These are phyloP conservation scores for Austroboletus rostrupii DNA, from an alignment of 1,284 basidiomycete species.

Conservation along the genomic window DNA sequence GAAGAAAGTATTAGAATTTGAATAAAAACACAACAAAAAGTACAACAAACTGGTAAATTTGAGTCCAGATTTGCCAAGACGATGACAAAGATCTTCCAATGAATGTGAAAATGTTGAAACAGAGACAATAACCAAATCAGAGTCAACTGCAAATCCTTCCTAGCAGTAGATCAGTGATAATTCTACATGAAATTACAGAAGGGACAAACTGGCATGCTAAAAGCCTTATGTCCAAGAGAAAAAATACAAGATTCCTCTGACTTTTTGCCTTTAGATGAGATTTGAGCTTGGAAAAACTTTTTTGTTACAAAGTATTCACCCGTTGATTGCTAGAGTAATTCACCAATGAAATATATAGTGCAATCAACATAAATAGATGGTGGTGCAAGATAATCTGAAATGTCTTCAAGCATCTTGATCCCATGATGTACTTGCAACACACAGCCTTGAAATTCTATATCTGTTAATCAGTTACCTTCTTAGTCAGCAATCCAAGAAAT, in stretches of 20 bases:
- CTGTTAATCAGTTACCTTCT: no score
- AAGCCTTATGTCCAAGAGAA: slow-evolving; percentile 4
- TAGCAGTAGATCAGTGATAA: not conserved
- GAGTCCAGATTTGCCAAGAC: no score
- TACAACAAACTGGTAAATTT: no score
- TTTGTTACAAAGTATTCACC: slow-evolving; percentile 24
- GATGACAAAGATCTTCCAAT: no score
- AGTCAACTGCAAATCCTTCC: slow-evolving; percentile 11
- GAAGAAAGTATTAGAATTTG: no score
- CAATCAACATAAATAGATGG: slow-evolving; percentile 15
- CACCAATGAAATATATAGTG: slow-evolving; percentile 22
- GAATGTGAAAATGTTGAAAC: no score
- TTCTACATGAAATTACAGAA: not conserved
- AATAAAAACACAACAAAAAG: no score
- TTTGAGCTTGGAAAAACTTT: slow-evolving; percentile 17
- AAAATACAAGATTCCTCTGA: not conserved
- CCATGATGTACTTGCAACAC: slow-evolving; percentile 27
- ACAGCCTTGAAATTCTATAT: no score
- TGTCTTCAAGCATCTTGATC: slow-evolving; percentile 23
- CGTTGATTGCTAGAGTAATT: slow-evolving; percentile 14
- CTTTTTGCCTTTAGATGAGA: no score
- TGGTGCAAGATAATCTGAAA: slow-evolving; percentile 11
- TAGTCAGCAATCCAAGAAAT: slow-evolving; percentile 1
- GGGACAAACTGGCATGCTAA: slow-evolving; percentile 6
- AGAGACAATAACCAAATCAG: no score